Evolutionary conservation across 441 rosid species (phyloP).

Genomic region (Flueggea neowawraea): DNA sequence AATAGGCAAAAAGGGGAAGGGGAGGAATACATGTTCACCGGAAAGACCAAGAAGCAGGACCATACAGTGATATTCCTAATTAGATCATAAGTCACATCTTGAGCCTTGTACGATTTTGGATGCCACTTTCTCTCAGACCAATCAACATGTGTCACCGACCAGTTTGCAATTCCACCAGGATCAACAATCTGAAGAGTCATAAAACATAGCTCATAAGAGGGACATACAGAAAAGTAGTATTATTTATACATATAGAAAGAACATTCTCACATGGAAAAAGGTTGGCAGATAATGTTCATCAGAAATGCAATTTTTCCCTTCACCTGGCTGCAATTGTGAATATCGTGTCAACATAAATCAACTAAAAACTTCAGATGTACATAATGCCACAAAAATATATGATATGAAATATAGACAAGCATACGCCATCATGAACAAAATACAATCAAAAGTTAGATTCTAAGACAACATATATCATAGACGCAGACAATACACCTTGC

Average conservation of each 20-base stretch:
- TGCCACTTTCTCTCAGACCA: conserved; percentile 99
- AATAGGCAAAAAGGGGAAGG: too few relatives aligned
- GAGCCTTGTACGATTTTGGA: conserved; percentile 77
- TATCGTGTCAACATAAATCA: neutral
- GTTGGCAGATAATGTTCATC: conserved; percentile 99
- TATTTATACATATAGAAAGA: neutral
- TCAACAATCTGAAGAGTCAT: conserved; percentile 57
- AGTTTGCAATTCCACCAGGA: conserved; percentile 83
- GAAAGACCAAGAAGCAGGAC: neutral
- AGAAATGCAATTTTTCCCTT: conserved; percentile 89
- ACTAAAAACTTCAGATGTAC: neutral
- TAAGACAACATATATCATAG: too few relatives aligned
- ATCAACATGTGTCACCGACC: conserved; percentile 94
- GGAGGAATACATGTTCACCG: too few relatives aligned
- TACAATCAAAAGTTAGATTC: neutral
- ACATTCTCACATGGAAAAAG: conserved; percentile 66
- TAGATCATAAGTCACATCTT: conserved; percentile 61
- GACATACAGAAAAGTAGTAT: neutral
- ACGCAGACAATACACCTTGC: conserved; percentile 47
- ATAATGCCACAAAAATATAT: neutral
- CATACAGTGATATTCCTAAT: conserved; percentile 76
- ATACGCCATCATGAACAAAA: neutral
- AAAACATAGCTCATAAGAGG: conserved; percentile 11
- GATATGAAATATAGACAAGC: conserved; percentile 5
- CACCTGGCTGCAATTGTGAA: conserved; percentile 81